Percentiles rank a stretch among this genome's conserved stretches.
Evolutionary conservation across 2,329 filamentous ascomycete species (phyloP).

Genomic region (Exophiala viscosa): DNA sequence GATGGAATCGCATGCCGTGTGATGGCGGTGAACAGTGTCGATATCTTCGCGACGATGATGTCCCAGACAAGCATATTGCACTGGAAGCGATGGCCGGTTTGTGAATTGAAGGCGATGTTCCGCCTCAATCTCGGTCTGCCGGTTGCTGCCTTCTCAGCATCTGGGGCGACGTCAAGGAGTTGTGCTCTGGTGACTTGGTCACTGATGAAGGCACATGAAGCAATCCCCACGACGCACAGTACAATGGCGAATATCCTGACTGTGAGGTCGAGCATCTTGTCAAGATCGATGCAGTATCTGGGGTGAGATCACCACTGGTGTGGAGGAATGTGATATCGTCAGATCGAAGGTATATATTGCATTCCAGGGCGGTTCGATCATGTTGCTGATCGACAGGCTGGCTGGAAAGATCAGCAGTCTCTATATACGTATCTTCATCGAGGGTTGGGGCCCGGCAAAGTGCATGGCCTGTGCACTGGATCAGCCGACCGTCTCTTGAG

Average conservation of each 20-base stretch:
- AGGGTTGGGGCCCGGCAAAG: not conserved
- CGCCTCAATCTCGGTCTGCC: no score
- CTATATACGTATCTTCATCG: not conserved
- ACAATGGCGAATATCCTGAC: conserved; percentile 13
- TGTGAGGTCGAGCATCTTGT: conserved; percentile 13
- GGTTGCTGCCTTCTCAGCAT: not conserved
- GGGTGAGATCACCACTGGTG: not conserved
- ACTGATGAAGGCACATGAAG: conserved; percentile 11
- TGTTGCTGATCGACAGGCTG: not conserved
- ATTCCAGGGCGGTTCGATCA: not conserved
- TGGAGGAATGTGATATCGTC: not conserved
- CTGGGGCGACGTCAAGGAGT: not conserved
- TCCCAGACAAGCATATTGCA: no score
- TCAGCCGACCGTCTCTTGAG: not conserved
- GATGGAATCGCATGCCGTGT: no score
- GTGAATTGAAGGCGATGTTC: no score
- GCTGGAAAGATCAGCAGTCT: not conserved
- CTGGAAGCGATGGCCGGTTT: no score
- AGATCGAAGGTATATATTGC: not conserved
- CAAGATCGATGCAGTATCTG: not conserved
- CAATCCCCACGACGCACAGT: conserved; percentile 9
- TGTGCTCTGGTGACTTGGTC: conserved; percentile 4
- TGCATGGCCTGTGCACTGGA: not conserved
- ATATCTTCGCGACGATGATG: no score
- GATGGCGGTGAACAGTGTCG: no score